These are phyloP conservation scores for Discostella stelligera DNA, from an alignment of 352 stramenopile species.

Conservation along the genomic window DNA sequence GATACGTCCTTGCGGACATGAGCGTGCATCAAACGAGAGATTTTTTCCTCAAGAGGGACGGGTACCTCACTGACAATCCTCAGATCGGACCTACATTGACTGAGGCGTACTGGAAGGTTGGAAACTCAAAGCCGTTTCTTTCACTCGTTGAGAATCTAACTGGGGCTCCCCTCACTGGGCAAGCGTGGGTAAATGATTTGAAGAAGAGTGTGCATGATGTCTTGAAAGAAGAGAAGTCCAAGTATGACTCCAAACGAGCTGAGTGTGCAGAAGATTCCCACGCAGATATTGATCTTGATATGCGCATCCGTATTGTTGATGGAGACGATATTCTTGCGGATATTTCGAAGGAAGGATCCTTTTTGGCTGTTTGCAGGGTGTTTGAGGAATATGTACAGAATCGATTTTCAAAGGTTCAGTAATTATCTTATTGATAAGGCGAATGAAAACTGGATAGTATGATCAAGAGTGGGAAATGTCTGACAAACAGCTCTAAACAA, in stretches of 20 bases:
- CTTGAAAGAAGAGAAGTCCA: constrained; percentile 53
- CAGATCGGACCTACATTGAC: constrained; percentile 61
- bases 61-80: constrained; percentile 71
- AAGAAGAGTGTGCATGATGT: constrained; percentile 61
- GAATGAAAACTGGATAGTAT: not conserved
- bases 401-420: constrained; percentile 40
- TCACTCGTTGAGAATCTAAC: constrained; percentile 66
- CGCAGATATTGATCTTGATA: constrained; percentile 61
- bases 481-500: not conserved
- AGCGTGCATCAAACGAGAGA: constrained; percentile 71
- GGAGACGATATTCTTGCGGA: constrained; percentile 66
- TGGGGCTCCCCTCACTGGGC: constrained; percentile 54
- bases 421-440: constrained; percentile 2
- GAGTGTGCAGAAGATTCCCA: constrained; percentile 23
- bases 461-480: not conserved
- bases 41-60: constrained; percentile 65
- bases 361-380: constrained; percentile 60
- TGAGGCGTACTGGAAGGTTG: constrained; percentile 61
- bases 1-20: constrained; percentile 73
- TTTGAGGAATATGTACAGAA: constrained; percentile 70
- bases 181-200: constrained; percentile 62
- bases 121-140: constrained; percentile 69
- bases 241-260: constrained; percentile 55
- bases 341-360: constrained; percentile 43
- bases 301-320: constrained; percentile 70